Evolutionary conservation across 2,329 filamentous ascomycete genomes (phyloP), one percentile per base, ranked within the genome.

Genomic region (Epichloe aotearoae): DNA sequence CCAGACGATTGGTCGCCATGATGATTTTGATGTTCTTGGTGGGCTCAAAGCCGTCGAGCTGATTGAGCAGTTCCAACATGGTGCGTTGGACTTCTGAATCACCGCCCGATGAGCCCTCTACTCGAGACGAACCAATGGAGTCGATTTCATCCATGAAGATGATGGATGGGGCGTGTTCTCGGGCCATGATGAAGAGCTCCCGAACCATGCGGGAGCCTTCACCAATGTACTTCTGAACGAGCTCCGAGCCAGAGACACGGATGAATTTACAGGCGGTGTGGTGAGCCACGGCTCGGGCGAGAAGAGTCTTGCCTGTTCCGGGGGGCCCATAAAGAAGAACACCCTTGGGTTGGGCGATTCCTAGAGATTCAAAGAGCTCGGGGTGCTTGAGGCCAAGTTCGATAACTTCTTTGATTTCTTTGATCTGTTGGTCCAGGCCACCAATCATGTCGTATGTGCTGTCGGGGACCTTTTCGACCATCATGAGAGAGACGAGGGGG

Each of bases 111-210:
- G 87, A 94, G 26, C 91, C 91, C 66, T 98, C 93, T 50, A 98
- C 91, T 70, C 93, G 87, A 54, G 89, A 95, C 36, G 90, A 96
- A 56, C 93, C 93, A 69, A 98, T 98, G 59, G 88, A 95, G 75
- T 98, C 93, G 69, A 98, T 97, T 71, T 98, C 93, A 69, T 98
- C 93, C 93, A 98, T 98, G 76, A 98, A 98, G 70, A 98, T 98
- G 71, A 98, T 98, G 58, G 88, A 95, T 20, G 93, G 93, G 1
- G 93, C 93, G 62, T 98, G 93, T 67, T 98, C 93, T 70, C 93
- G 81, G 30, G 93, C 93, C 93, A 98, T 98, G 66, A 98, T 87
- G 77, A 98, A 98, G 48, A 98, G 79, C 72, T 98, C 93, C 64
- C 93, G 88, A 56, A 98, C 93, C 93, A 98, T 98, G 61, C 93